Evolutionary conservation across 2,329 filamentous ascomycete species (phyloP), one percentile per base, ranked within the genome.

Genomic region (Penicillium freii): DNA sequence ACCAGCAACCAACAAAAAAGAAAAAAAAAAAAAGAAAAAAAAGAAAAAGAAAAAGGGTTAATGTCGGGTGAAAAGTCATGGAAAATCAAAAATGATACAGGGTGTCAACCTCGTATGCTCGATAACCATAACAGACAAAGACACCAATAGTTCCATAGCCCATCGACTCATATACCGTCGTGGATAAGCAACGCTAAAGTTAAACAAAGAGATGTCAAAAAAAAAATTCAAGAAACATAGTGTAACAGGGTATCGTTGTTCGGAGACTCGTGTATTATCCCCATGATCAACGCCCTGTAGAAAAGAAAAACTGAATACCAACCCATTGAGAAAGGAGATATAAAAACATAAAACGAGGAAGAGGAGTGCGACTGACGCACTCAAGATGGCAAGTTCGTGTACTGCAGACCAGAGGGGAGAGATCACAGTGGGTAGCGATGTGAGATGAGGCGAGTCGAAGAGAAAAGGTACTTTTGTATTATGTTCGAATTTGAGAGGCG

Each of bases 241-340:
- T 64, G 53, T 58, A 50, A 71, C 66, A 72, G 69, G 70, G 71
- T 74, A 74, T 75, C 71, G 72, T 74, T 74, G 71, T 65, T 63
- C 71, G 71, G 70, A 68, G 69, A 75, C 66, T 72, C 73, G 73
- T 76, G 58, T 76, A 75, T 75, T 68, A 69, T 75, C 73, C 58
- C 73, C 72, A 65, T 65, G 67, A 62, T 62, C 71, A 74, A 74
- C 69, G 64, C 67, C 73, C 70, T 9, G 21, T 27, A 50, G 5
- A 25, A 13, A 25, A n/a, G 8, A 9, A 10, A 62, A 51, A 53
- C 31, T 60, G 58, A 62, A 59, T 53, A 33, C 55, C 50, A 36
- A 44, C 60, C 62, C 52, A 65, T 58, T 64, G 51, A 65, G 45
- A 58, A 48, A 58, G 45, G 25, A 52, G 51, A 44, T 46, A 64